Evolutionary conservation across 352 stramenopile species (phyloP), one percentile per base, ranked within the genome.

Genomic region (Pythium apleroticum): DNA sequence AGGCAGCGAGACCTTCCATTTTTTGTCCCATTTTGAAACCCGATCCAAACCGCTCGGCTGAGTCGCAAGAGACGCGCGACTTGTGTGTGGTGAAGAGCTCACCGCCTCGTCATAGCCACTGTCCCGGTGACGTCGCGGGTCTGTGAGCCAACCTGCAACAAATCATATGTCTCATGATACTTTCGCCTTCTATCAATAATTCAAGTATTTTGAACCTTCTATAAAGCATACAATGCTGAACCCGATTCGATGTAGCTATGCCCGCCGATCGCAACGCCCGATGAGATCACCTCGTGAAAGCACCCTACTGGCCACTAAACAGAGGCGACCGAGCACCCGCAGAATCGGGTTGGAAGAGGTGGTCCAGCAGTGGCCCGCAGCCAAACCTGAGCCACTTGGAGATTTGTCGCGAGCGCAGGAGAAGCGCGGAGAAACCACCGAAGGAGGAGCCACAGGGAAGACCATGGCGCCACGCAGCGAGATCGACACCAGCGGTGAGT

Each of bases 1-100:
- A n/a, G n/a, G n/a, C n/a, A n/a, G n/a, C n/a, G n/a, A n/a, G 55
- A 72, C 45, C 62, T 69, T 64, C 54, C 46, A 63, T 69, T 64
- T 69, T 59, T 55, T 17, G 50, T 43, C 27, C 27, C 50, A 57
- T 59, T 57, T 30, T 27, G 6, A 49, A 49, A 46, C 31, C 25
- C 31, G 31, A 25, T 41, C 52, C 12, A 15, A 31, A 48, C 20
- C 39, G 52, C 15, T 41, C n/a, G 15, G 15, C 9, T 37, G 9
- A 46, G 55, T 62, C 46, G 48, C 55, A 69, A 69, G 63, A 70
- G 69, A 68, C 56, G 65, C 41, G 56, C 62, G 37, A 31, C 45
- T 45, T 50, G 70, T 37, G 25, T 66, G 45, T 71, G 59, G 58
- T 67, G 52, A 63, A 28, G 58, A 53, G 58, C 58, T 24, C 8